phyloP scores from a whole-genome alignment of 495 filamentous ascomycete genomes.

The Apodospora peruviana region DNA sequence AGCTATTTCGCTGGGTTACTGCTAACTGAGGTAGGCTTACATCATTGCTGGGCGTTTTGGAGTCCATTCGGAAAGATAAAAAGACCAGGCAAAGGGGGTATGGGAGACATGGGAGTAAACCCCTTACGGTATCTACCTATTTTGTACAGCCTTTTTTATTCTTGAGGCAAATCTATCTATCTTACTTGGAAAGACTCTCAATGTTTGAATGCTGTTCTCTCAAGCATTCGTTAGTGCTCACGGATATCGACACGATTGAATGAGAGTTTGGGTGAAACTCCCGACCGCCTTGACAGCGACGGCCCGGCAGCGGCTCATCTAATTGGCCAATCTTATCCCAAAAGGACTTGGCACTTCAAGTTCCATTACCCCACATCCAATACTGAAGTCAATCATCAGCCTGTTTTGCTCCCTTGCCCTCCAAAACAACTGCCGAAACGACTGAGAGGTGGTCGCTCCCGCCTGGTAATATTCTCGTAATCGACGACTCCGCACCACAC shows the following conservation, averaged over 20 bases:
- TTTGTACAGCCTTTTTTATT: too few species aligned
- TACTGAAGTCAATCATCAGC: background rate
- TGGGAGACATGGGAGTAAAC: too few species aligned
- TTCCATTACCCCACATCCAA: background rate
- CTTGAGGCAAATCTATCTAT: too few species aligned
- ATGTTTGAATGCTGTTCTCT: too few species aligned
- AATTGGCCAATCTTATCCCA: background rate
- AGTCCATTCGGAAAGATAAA: constrained; percentile 11
- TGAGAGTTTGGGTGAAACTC: too few species aligned
- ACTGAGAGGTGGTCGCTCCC: background rate
- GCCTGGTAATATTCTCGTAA: background rate
- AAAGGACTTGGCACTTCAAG: background rate
- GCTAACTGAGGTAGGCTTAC: background rate
- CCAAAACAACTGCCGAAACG: background rate
- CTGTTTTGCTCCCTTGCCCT: background rate
- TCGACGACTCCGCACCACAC: background rate
- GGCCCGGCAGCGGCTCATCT: background rate
- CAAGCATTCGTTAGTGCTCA: too few species aligned
- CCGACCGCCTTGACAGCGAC: too few species aligned
- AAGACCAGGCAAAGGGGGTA: background rate
- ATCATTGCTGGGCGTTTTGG: constrained; percentile 20
- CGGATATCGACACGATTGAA: too few species aligned
- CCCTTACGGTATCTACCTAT: too few species aligned
- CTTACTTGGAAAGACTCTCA: too few species aligned
- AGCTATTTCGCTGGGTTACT: background rate